Evolutionary conservation across 1,284 basidiomycete genomes (phyloP).

Genomic region (Cystobasidiaceae sp.): DNA sequence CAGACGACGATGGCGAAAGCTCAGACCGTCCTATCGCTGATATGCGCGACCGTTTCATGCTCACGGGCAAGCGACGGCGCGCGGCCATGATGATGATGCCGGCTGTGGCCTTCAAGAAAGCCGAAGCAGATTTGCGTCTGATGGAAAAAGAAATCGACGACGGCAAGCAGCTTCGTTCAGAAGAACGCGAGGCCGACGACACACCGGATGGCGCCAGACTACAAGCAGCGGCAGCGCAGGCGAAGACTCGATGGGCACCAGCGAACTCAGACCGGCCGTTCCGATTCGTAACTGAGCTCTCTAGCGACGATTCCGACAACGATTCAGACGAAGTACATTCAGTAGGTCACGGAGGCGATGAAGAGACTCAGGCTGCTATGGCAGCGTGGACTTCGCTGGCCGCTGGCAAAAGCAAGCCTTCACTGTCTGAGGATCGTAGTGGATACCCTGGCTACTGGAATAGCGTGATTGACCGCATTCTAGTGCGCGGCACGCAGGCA

Average conservation of each 20-base stretch:
- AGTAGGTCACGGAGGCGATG: constrained; percentile 14
- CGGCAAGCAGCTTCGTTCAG: constrained; percentile 26
- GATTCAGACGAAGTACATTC: constrained; percentile 11
- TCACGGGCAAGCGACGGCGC: constrained; percentile 34
- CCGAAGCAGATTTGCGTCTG: constrained; percentile 36
- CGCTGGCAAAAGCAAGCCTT: constrained; percentile 28
- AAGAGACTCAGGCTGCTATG: constrained; percentile 30
- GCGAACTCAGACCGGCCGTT: constrained; percentile 29
- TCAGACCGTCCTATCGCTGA: constrained; percentile 7
- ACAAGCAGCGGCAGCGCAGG: not conserved
- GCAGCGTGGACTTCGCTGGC: constrained; percentile 13
- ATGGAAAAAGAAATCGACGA: constrained; percentile 37
- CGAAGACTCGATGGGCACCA: not conserved
- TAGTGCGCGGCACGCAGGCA: constrained; percentile 22
- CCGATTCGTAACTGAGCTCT: constrained; percentile 32
- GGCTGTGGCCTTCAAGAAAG: constrained; percentile 39
- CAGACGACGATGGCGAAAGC: constrained; percentile 2
- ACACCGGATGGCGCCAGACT: not conserved
- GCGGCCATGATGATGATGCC: constrained; percentile 41
- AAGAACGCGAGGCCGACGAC: constrained; percentile 32
- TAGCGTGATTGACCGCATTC: constrained; percentile 38
- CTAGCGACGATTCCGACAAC: constrained; percentile 37
- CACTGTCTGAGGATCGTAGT: constrained; percentile 21
- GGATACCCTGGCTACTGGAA: constrained; percentile 11
- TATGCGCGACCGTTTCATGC: constrained; percentile 16